These are phyloP conservation scores for Brasilioporus rufonigricans DNA, from an alignment of 768 basidiomycete species.

Conservation along the genomic window DNA sequence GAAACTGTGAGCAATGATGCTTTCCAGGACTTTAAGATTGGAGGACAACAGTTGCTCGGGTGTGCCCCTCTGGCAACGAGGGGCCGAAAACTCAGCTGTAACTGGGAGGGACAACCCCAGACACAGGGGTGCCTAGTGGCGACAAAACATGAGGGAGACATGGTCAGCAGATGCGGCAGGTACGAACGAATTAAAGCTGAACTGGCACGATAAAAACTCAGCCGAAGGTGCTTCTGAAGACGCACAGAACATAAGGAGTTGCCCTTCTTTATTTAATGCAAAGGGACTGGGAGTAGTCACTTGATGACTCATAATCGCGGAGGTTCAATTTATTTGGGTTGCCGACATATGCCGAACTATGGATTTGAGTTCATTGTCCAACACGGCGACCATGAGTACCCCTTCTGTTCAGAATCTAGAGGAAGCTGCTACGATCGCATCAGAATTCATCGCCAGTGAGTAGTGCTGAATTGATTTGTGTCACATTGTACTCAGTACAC, in stretches of 20 bases:
- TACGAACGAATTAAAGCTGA: not conserved
- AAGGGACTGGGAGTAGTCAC: not conserved
- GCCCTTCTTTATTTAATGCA: not conserved
- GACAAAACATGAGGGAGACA: not conserved
- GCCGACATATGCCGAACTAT: constrained; percentile 12
- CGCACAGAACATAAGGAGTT: too few relatives aligned
- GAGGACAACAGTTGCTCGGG: not conserved
- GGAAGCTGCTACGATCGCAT: constrained; percentile 47
- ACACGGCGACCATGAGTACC: constrained; percentile 23
- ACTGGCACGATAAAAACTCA: constrained; percentile 3
- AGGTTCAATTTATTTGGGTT: constrained; percentile 14
- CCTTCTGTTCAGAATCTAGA: constrained; percentile 40
- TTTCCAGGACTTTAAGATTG: not conserved
- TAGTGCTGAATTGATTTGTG: not conserved
- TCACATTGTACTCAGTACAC: not conserved
- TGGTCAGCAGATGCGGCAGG: not conserved
- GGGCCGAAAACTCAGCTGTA: not conserved
- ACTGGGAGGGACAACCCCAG: not conserved
- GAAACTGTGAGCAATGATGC: not conserved
- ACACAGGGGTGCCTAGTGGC: constrained; percentile 8
- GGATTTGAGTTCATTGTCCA: not conserved
- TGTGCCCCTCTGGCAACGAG: not conserved
- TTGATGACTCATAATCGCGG: constrained; percentile 24
- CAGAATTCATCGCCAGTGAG: constrained; percentile 50
- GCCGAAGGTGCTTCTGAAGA: not conserved